Evolutionary conservation across 2,329 filamentous ascomycete species (phyloP).

Genomic region (Geosmithia morbida): DNA sequence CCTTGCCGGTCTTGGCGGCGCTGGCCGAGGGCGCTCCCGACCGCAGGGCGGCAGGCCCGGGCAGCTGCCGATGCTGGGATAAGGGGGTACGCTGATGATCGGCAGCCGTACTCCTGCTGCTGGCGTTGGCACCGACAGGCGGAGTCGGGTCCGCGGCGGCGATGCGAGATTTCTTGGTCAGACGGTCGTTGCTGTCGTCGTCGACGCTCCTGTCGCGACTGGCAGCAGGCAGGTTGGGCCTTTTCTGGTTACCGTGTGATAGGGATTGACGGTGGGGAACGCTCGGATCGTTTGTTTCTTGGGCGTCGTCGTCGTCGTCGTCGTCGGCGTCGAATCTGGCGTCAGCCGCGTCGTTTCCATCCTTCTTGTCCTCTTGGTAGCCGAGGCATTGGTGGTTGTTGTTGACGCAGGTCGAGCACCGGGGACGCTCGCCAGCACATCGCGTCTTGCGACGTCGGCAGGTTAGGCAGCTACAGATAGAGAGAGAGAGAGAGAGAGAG

Average conservation of each 20-base stretch:
- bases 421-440: conserved; percentile 59
- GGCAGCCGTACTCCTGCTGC: not conserved
- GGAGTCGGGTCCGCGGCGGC: not conserved
- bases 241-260: not conserved
- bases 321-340: conserved; percentile 10
- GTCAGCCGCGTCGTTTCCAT: conserved; percentile 11
- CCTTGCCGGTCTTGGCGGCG: not conserved
- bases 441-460: conserved; percentile 65
- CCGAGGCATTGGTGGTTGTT: conserved; percentile 57
- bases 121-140: not conserved
- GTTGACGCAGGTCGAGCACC: conserved; percentile 58
- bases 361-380: conserved; percentile 44
- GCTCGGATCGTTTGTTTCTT: conserved; percentile 16
- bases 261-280: not conserved
- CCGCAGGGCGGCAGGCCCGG: no score
- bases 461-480: conserved; percentile 55
- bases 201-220: not conserved
- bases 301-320: conserved; percentile 12
- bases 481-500: no score
- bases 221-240: not conserved
- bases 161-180: not conserved
- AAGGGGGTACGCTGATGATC: not conserved
- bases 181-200: not conserved
- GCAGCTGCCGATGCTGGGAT: not conserved
- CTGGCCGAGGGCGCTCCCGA: not conserved